phyloP scores from a whole-genome alignment of 176 grass and related monocot species.

The Zea luxurians region DNA sequence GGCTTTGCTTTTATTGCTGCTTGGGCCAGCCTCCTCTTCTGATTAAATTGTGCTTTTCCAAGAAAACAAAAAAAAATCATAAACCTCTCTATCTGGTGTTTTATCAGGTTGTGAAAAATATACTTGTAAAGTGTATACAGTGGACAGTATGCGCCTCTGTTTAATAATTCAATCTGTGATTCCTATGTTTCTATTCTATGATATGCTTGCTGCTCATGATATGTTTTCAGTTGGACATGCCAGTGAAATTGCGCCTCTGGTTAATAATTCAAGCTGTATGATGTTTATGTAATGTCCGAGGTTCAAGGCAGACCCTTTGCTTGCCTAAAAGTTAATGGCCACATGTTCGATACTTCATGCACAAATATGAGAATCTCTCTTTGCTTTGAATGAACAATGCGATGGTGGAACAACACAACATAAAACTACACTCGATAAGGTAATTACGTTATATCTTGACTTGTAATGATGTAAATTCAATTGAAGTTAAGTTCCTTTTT shows the following conservation, averaged over 20 bases:
- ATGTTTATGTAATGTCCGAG: constrained; percentile 8
- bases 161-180: constrained; percentile 8
- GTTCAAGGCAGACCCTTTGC: constrained; percentile 1
- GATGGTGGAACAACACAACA: not conserved
- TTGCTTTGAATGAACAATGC: constrained; percentile 13
- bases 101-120: not conserved
- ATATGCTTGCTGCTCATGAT: constrained; percentile 6
- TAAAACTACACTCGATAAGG: not conserved
- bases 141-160: constrained; percentile 6
- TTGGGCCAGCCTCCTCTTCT: constrained; percentile 86
- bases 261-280: constrained; percentile 22
- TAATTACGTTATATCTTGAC: not conserved
- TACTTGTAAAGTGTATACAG: constrained; percentile 18
- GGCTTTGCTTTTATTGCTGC: constrained; percentile 86
- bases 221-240: not conserved
- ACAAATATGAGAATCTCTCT: constrained; percentile 21
- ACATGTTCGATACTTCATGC: constrained; percentile 34
- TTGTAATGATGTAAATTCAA: not conserved
- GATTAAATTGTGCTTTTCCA: constrained; percentile 31
- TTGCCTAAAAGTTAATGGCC: constrained; percentile 33
- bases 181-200: constrained; percentile 14
- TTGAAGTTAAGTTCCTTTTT: constrained; percentile 1
- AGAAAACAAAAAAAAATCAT: constrained; percentile 7
- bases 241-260: not conserved
- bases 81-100: constrained; percentile 4